Evolutionary conservation across 2,329 filamentous ascomycete species (phyloP), one percentile per base, ranked within the genome.

Genomic region (Golovinomyces cichoracearum): DNA sequence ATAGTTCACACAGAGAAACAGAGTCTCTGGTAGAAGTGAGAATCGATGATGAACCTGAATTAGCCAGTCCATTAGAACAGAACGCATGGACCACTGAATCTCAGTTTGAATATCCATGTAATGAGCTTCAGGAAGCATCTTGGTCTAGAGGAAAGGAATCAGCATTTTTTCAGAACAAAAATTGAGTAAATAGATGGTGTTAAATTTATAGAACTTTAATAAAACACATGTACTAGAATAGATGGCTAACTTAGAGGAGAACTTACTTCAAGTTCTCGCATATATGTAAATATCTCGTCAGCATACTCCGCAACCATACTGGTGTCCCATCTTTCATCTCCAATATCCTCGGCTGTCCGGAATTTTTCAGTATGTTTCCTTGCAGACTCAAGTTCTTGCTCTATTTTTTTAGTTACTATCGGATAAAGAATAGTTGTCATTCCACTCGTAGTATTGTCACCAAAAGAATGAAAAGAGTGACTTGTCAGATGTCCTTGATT

Each of bases 21-120:
- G 69, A 0, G 90, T 98, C 68, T 98, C 90, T 0, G 88, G 88
- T 7, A 95, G 74, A 25, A 98, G 73, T 31, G 73, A 76, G 66
- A 98, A 98, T 31, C 90, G 83, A 57, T 79, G 76, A 62, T 98
- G 90, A 26, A 98, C 90, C 63, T 98, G 86, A 44, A 95, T 81
- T 40, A 98, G 71, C 90, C 90, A 98, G 63, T 95, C 90, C 78
- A 98, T 92, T 49, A 98, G 71, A 21, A 95, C 84, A 5, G 85
- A 80, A 44, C 90, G 83, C 90, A 95, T 98, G 2, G 86, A 93
- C 90, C 90, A 98, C 61, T 93, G 83, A 50, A 98, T 92, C 63
- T 95, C 88, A n/a, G 80, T 78, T 63, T 98, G 90, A 55, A 81
- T 78, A 53, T 93, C 84, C 88, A 98, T 98, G 69, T 98, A 98